Evolutionary conservation across 1,284 basidiomycete species (phyloP), one percentile per base, ranked within the genome.

Genomic region (Nidula niveotomentosa): DNA sequence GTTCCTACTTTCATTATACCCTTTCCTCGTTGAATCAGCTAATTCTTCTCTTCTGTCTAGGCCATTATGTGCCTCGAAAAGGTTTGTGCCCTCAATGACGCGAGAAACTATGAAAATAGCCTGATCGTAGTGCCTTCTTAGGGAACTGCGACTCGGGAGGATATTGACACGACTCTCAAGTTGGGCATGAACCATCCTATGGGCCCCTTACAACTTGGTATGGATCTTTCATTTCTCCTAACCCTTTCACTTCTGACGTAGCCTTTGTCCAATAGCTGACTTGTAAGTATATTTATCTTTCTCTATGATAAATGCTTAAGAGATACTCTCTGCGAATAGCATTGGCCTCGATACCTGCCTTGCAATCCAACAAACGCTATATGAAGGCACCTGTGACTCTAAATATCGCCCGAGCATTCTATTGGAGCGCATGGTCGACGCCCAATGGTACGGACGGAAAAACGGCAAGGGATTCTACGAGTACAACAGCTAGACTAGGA

Each of bases 101-200:
- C 23, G 23, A 23, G 23, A 23, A 23, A 23, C 23, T 4, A 23
- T 23, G 23, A 23, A 23, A 23, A 23, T 23, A 23, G 23, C 23
- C 23, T 23, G 23, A 23, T 23, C 23, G 4, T 23, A 23, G 23
- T 23, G 23, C 23, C 44, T 51, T 54, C 43, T 3, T 57, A 93
- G 85, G 94, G 94, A 6, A 84, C 90, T 18, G 96, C 94, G 1
- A 92, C 93, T 1, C 85, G 91, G 45, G 94, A 98, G 56, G 94
- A 98, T 68, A 98, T 98, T 60, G 96, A 98, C 75, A 94, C 89
- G 61, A 97, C 94, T 0, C 83, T 98, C 53, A 89, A 88, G 65
- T 78, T 97, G 13, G 96, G 96, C 48, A 98, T 97, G 94, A 91
- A 88, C 58, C 95, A 98, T 67, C 95, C 95, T 1, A 97, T 97